phyloP scores from a whole-genome alignment of 257 asterid species.

The Plectranthus barbatus region DNA sequence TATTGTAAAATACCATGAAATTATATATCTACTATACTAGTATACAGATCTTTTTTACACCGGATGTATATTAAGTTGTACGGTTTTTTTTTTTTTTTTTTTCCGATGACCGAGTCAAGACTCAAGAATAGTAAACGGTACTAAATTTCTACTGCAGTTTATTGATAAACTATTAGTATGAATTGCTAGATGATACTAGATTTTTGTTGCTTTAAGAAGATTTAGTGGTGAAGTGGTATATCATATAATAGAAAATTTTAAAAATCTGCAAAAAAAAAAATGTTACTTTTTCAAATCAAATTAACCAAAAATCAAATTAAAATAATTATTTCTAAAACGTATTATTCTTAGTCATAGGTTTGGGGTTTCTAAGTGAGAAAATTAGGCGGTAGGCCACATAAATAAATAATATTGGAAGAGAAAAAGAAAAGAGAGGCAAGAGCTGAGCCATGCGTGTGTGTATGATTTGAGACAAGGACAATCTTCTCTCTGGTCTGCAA shows the following conservation, averaged over 20 bases:
- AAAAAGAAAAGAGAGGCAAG: background rate
- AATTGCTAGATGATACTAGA: no score
- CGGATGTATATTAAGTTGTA: background rate
- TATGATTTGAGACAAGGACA: constrained; percentile 37
- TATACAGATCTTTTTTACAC: background rate
- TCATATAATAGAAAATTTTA: no score
- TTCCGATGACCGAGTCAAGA: background rate
- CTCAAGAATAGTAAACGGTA: background rate
- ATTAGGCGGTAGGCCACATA: background rate
- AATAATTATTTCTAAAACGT: no score
- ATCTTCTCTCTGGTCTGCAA: constrained; percentile 31
- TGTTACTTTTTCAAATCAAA: no score
- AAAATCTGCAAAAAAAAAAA: no score
- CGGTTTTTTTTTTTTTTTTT: background rate
- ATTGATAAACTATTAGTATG: background rate
- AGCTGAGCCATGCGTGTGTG: constrained; percentile 30
- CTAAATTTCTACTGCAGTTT: background rate
- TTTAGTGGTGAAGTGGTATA: no score
- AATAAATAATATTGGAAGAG: background rate
- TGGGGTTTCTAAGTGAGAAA: no score
- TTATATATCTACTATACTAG: background rate
- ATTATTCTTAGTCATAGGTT: no score
- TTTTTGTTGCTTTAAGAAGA: no score
- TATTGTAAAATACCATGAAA: no score
- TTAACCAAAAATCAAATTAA: no score